phyloP scores from a whole-genome alignment of 148 eudicot genomes.

The Silene conica region DNA sequence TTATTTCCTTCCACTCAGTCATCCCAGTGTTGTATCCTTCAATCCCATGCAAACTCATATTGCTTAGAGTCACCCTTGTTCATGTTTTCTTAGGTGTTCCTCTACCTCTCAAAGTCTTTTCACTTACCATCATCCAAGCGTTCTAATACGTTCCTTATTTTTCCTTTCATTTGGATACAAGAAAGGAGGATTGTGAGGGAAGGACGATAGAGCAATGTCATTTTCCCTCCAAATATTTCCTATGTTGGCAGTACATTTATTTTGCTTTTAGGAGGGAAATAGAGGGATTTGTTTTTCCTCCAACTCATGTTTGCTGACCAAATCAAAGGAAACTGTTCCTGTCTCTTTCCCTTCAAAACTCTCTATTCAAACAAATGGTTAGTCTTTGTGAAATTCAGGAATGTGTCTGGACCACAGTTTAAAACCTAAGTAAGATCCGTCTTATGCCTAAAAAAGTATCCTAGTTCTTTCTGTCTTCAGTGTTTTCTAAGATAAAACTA shows the following conservation, averaged over 20 bases:
- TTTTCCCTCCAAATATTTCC: no score
- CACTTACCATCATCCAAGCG: neutral
- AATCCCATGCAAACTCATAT: neutral
- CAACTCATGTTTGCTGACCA: neutral
- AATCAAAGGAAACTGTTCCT: neutral
- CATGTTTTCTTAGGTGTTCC: neutral
- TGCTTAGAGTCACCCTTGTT: neutral
- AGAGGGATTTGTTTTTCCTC: neutral
- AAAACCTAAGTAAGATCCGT: neutral
- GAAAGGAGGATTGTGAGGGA: no score
- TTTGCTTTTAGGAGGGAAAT: neutral
- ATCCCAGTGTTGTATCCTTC: neutral
- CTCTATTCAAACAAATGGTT: neutral
- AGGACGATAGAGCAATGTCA: no score
- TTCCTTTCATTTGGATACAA: neutral
- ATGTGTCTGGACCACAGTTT: neutral
- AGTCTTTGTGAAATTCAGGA: neutral
- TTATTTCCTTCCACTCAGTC: neutral
- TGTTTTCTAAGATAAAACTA: slow-evolving; percentile 1
- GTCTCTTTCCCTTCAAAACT: neutral
- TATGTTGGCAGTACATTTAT: neutral
- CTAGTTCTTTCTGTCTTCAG: slow-evolving; percentile 5
- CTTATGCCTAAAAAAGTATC: neutral
- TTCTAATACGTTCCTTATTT: neutral
- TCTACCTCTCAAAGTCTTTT: neutral